Evolutionary conservation across 495 filamentous ascomycete genomes (phyloP), one percentile per base, ranked within the genome.

Genomic region (Tuber brumale): DNA sequence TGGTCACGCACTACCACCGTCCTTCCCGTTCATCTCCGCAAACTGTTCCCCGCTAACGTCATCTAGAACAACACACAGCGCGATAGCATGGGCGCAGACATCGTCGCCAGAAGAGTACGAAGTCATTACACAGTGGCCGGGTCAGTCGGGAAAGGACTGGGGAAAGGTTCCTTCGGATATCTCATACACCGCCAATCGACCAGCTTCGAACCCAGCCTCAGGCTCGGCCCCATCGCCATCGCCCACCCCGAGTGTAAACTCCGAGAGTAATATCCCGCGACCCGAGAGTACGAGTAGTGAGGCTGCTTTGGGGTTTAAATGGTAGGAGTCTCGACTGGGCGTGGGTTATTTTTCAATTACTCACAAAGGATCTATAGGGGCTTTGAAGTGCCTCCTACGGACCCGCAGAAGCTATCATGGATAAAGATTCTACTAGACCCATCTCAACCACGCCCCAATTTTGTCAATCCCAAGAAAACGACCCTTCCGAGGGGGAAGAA

Each of bases 341-440:
- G n/a, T n/a, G 66, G 7, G 41, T 21, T 12, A 61, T 19, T 69
- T 41, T 27, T 70, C 69, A 16, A 71, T 74, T 71, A 46, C 73
- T 72, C 31, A 72, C 37, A 70, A 1, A 72, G 61, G 43, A 83
- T 77, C 70, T 87, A 90, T 48, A 91, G 91, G 91, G 91, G 91
- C 0, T 93, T 93, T 83, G 90, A 92, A 81, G 92, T 93, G 84
- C 88, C 89, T 79, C 91, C 91, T 10, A 90, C 92, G 82, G 91
- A 92, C 83, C 87, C 89, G 43, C 87, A 92, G 37, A 78, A 78
- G 44, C 86, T 93, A 70, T 90, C 91, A 18, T 93, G 91, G 83
- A 92, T 93, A 84, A 93, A 93, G 85, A 87, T 93, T 69, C 92
- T 93, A 82, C 90, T 93, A 70, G 91, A 93, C 83, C 89, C 90